A percentile compares a stretch with the other conserved stretches of the same genome.
These are phyloP conservation scores for Aspergillus sp. DNA, from an alignment of 2,329 filamentous ascomycete species.

Conservation along the genomic window DNA sequence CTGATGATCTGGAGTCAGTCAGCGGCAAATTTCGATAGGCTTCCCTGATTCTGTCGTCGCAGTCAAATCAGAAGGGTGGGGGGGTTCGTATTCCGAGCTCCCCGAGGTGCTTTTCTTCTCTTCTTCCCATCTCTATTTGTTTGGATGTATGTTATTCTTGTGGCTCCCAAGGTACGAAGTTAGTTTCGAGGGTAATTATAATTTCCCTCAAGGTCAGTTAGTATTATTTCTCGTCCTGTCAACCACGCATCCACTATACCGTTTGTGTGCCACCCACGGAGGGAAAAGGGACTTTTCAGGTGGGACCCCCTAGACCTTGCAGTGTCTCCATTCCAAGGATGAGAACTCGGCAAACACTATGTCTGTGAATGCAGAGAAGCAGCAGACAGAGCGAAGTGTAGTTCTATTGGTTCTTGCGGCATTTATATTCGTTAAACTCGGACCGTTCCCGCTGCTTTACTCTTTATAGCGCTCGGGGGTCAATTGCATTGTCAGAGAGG, in stretches of 20 bases:
- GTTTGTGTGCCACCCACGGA: conserved; percentile 8
- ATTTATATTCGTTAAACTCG: background rate
- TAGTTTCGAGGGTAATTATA: background rate
- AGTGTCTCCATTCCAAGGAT: conserved; percentile 2
- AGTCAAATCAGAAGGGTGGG: background rate
- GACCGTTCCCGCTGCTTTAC: background rate
- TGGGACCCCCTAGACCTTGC: conserved; percentile 4
- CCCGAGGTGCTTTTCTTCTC: background rate
- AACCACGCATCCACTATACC: conserved; percentile 6
- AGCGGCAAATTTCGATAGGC: background rate
- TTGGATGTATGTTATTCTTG: background rate
- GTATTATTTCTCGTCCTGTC: background rate
- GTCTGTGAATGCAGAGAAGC: background rate
- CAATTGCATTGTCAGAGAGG: conserved; percentile 5
- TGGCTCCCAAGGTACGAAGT: conserved; percentile 7
- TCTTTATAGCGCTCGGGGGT: background rate
- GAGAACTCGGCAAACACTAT: background rate
- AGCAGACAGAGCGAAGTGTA: background rate
- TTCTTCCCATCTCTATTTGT: background rate
- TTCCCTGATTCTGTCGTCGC: conserved; percentile 4
- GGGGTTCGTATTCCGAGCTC: background rate
- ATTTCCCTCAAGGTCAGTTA: background rate
- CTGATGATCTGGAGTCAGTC: conserved; percentile 10
- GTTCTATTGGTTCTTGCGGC: background rate
- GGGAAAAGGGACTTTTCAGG: background rate